These are phyloP conservation scores for Plenodomus biglobosus DNA, from an alignment of 2,329 filamentous ascomycete genomes.

Conservation along the genomic window DNA sequence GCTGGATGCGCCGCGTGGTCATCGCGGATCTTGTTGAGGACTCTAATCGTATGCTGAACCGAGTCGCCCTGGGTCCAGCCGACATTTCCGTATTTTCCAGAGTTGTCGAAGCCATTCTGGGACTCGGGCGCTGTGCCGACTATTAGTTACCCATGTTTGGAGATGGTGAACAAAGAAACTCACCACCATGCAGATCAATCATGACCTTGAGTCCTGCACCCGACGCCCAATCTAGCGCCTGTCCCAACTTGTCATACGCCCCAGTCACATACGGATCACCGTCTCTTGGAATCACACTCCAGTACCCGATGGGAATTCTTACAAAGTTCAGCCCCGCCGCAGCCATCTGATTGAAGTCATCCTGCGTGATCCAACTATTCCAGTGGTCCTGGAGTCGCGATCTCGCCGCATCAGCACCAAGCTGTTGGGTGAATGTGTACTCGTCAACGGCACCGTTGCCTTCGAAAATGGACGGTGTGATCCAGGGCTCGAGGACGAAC, in stretches of 20 bases:
- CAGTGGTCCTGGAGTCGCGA: conserved; percentile 58
- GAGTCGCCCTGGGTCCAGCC: conserved; percentile 50
- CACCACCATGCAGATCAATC: conserved; percentile 68
- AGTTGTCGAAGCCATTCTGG: conserved; percentile 70
- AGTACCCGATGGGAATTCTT: conserved; percentile 67
- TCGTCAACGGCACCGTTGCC: conserved; percentile 59
- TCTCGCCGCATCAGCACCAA: conserved; percentile 54
- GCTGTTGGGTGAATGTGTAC: conserved; percentile 54
- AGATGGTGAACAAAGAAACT: conserved; percentile 21
- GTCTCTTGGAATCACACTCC: conserved; percentile 57
- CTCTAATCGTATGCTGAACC: conserved; percentile 44
- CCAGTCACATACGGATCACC: conserved; percentile 65
- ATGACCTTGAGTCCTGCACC: conserved; percentile 62
- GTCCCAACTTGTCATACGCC: conserved; percentile 59
- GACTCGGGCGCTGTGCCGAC: conserved; percentile 55
- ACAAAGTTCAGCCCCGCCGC: conserved; percentile 62
- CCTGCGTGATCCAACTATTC: conserved; percentile 59
- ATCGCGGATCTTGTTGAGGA: conserved; percentile 52
- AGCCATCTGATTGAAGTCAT: conserved; percentile 60
- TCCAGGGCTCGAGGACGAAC: conserved; percentile 66
- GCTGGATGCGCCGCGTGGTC: conserved; percentile 50
- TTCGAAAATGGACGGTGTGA: conserved; percentile 63
- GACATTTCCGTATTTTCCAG: conserved; percentile 55
- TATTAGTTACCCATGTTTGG: conserved; percentile 1
- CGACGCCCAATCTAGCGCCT: conserved; percentile 62